These are phyloP conservation scores for Kalmanozyma brasiliensis DNA, from an alignment of 1,284 basidiomycete genomes.

Conservation along the genomic window DNA sequence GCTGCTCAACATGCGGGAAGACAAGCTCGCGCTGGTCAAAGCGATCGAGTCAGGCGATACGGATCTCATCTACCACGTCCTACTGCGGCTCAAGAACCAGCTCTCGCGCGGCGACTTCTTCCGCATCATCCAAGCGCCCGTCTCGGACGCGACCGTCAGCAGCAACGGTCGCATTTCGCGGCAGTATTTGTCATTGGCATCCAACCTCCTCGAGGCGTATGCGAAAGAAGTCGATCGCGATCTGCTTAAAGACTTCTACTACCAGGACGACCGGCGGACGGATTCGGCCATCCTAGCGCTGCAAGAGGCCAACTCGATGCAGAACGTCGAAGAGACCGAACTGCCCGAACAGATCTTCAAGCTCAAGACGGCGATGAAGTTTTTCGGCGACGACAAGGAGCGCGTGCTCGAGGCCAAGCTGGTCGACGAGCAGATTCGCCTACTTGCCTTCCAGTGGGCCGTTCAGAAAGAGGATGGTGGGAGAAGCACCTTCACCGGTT, in stretches of 20 bases:
- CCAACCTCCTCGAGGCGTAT: slow-evolving; percentile 61
- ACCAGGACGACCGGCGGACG: slow-evolving; percentile 92
- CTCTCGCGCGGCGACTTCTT: slow-evolving; percentile 92
- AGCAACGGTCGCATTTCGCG: slow-evolving; percentile 25
- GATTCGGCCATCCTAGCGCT: slow-evolving; percentile 88
- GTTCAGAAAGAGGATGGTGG: slow-evolving; percentile 86
- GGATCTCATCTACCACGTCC: slow-evolving; percentile 73
- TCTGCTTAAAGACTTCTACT: slow-evolving; percentile 94
- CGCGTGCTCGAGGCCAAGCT: slow-evolving; percentile 90
- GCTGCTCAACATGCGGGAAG: slow-evolving; percentile 91
- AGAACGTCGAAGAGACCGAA: slow-evolving; percentile 19
- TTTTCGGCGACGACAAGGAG: slow-evolving; percentile 93
- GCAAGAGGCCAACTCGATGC: slow-evolving; percentile 72
- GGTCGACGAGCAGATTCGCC: slow-evolving; percentile 83
- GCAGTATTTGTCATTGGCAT: slow-evolving; percentile 54
- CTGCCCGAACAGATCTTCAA: slow-evolving; percentile 73
- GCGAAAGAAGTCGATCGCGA: slow-evolving; percentile 75
- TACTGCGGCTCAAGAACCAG: slow-evolving; percentile 73
- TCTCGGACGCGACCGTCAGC: slow-evolving; percentile 32
- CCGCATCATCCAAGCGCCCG: slow-evolving; percentile 79
- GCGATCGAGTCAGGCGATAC: slow-evolving; percentile 95
- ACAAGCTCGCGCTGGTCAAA: slow-evolving; percentile 85
- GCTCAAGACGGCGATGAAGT: slow-evolving; percentile 85
- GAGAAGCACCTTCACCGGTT: slow-evolving; percentile 33
- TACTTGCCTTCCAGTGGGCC: slow-evolving; percentile 83